Percentiles rank a stretch among this genome's conserved stretches.
Evolutionary conservation across 441 rosid genomes (phyloP).

Genomic region (Flueggea neowawraea): DNA sequence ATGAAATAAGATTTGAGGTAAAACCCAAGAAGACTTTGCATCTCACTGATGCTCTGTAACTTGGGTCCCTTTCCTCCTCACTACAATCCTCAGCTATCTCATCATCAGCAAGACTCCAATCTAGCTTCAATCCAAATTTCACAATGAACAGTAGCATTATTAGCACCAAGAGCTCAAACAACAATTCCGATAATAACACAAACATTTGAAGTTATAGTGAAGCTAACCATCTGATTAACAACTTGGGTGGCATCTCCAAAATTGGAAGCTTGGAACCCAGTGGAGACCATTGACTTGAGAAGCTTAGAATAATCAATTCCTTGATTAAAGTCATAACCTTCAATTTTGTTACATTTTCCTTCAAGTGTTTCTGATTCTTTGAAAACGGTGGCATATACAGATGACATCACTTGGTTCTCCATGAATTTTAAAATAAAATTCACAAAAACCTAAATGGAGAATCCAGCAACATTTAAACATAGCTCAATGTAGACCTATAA

Average conservation of each 20-base stretch:
- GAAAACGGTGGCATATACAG: constrained; percentile 76
- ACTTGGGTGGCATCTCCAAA: constrained; percentile 73
- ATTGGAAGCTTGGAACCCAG: constrained; percentile 94
- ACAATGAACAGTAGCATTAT: background rate
- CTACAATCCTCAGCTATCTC: constrained; percentile 46
- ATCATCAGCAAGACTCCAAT: constrained; percentile 87
- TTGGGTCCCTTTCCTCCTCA: constrained; percentile 60
- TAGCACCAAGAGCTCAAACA: background rate
- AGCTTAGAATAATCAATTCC: constrained; percentile 69
- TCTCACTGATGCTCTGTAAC: constrained; percentile 59
- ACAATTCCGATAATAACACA: background rate
- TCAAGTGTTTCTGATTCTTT: constrained; percentile 76
- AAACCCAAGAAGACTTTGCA: constrained; percentile 93
- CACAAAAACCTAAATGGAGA: no score
- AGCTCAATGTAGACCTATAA: no score
- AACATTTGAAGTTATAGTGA: background rate
- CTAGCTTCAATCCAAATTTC: constrained; percentile 53
- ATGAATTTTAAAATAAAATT: no score
- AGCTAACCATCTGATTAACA: constrained; percentile 80
- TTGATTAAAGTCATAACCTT: constrained; percentile 87
- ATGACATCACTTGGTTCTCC: constrained; percentile 33
- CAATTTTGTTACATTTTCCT: constrained; percentile 54
- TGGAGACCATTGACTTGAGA: constrained; percentile 64
- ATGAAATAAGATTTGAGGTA: constrained; percentile 90
- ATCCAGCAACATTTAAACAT: no score